These are phyloP conservation scores for Scedosporium minutisporum DNA, from an alignment of 2,329 filamentous ascomycete genomes.

Conservation along the genomic window DNA sequence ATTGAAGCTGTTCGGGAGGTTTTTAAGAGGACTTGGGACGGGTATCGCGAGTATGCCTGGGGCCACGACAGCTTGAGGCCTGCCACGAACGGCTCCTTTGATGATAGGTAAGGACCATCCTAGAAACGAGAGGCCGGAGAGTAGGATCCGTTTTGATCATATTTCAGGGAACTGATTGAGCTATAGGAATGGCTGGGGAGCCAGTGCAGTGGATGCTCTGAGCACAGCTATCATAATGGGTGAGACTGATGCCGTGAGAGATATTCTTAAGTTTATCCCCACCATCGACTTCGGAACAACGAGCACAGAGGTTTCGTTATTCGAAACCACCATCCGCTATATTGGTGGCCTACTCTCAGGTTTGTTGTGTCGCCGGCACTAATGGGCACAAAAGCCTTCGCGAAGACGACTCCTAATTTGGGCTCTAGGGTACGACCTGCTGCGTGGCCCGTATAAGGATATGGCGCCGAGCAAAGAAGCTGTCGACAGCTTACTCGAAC, in stretches of 20 bases:
- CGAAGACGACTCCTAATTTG: background rate
- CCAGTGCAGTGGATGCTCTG: slow-evolving; percentile 71
- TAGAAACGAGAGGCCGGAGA: no score
- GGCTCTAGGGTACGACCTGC: slow-evolving; percentile 52
- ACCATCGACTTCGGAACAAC: slow-evolving; percentile 52
- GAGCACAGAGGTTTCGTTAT: slow-evolving; percentile 57
- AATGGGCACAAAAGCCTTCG: background rate
- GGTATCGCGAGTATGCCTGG: slow-evolving; percentile 65
- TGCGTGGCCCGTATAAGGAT: slow-evolving; percentile 54
- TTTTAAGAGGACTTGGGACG: slow-evolving; percentile 62
- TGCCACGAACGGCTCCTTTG: slow-evolving; percentile 50
- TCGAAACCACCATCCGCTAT: slow-evolving; percentile 87
- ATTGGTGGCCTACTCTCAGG: slow-evolving; percentile 71
- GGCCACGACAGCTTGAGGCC: slow-evolving; percentile 69
- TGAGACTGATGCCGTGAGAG: slow-evolving; percentile 53
- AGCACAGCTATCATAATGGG: slow-evolving; percentile 73
- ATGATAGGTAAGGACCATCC: slow-evolving; percentile 52
- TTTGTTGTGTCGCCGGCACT: slow-evolving; percentile 15
- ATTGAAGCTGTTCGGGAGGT: slow-evolving; percentile 50
- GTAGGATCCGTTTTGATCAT: no score
- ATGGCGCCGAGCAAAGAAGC: slow-evolving; percentile 33
- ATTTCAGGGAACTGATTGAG: background rate
- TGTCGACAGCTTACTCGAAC: slow-evolving; percentile 51
- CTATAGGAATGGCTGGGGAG: slow-evolving; percentile 71
- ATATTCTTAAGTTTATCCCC: slow-evolving; percentile 62